Conservation (phyloP, 371 early-diverging fungal genomes). For the Rhizomucor miehei region DNA sequence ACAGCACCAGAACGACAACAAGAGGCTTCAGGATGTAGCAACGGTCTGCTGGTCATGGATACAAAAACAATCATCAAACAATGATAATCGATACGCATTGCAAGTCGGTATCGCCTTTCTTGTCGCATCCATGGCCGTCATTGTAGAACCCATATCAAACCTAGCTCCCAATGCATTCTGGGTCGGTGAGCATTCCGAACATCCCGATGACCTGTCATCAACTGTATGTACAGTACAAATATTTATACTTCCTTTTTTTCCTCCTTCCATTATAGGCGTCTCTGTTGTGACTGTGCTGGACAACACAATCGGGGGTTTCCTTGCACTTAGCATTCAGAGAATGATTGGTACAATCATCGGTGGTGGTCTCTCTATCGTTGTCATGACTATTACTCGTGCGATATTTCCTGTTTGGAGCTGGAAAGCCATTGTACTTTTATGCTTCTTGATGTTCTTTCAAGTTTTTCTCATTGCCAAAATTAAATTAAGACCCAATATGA, state of each 20-base stretch:
- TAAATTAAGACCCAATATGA: constrained; percentile 26
- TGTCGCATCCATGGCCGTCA: constrained; percentile 12
- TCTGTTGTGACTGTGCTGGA: constrained; percentile 36
- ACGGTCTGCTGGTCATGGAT: no score
- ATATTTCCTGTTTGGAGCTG: constrained; percentile 30
- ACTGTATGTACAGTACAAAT: neutral
- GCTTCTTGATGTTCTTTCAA: constrained; percentile 29
- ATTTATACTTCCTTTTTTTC: neutral
- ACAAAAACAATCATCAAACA: constrained; percentile 5
- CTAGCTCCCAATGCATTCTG: constrained; percentile 16
- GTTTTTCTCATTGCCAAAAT: constrained; percentile 34
- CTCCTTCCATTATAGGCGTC: constrained; percentile 28
- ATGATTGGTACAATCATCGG: constrained; percentile 34
- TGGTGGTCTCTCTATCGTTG: constrained; percentile 25
- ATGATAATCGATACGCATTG: constrained; percentile 16
- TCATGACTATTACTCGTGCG: constrained; percentile 29
- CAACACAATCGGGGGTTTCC: constrained; percentile 33
- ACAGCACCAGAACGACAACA: no score
- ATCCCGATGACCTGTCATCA: neutral
- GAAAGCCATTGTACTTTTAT: constrained; percentile 23
- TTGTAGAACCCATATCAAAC: constrained; percentile 9
- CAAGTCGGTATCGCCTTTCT: constrained; percentile 15
- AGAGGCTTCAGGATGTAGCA: no score
- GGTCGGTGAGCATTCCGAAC: constrained; percentile 10
- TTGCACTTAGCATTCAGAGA: constrained; percentile 30